Percentiles rank a stretch among this genome's conserved stretches.
Conservation (phyloP, 2,329 filamentous ascomycete species). For the Monosporascus sp. region DNA sequence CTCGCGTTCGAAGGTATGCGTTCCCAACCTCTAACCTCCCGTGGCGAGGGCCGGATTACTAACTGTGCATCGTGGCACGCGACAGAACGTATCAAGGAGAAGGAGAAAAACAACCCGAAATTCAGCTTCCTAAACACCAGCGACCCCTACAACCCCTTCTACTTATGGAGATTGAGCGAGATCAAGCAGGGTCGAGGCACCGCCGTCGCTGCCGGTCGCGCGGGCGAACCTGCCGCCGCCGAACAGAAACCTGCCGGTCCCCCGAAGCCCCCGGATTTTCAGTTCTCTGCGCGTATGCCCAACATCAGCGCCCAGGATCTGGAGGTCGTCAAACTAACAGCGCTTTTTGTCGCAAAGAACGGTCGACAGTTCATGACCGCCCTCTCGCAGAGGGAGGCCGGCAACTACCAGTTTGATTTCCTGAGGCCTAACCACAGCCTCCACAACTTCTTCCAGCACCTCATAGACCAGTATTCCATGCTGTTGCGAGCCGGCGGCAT, state of each 20-base stretch:
- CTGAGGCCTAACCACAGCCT: conserved; percentile 91
- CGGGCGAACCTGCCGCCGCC: conserved; percentile 53
- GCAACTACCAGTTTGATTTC: conserved; percentile 95
- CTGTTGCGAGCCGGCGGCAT: conserved; percentile 64
- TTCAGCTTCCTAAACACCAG: conserved; percentile 78
- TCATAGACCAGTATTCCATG: conserved; percentile 90
- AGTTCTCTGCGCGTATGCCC: conserved; percentile 94
- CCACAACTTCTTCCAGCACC: conserved; percentile 88
- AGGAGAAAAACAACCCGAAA: conserved; percentile 79
- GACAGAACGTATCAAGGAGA: conserved; percentile 71
- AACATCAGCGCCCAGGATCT: conserved; percentile 95
- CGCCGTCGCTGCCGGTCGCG: conserved; percentile 68
- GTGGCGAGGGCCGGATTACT: background rate
- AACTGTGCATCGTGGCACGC: conserved; percentile 3
- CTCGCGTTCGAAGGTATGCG: conserved; percentile 54
- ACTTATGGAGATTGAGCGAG: conserved; percentile 84
- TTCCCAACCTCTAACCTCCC: background rate
- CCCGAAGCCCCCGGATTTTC: conserved; percentile 77
- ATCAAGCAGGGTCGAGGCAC: conserved; percentile 80
- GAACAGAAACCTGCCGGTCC: conserved; percentile 73
- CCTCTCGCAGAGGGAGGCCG: conserved; percentile 79
- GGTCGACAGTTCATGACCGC: conserved; percentile 88
- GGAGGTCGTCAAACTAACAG: conserved; percentile 68
- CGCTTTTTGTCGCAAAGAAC: conserved; percentile 87
- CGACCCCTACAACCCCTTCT: conserved; percentile 85